These are phyloP conservation scores for Cladophialophora bantiana DNA, from an alignment of 2,329 filamentous ascomycete species.

Conservation along the genomic window DNA sequence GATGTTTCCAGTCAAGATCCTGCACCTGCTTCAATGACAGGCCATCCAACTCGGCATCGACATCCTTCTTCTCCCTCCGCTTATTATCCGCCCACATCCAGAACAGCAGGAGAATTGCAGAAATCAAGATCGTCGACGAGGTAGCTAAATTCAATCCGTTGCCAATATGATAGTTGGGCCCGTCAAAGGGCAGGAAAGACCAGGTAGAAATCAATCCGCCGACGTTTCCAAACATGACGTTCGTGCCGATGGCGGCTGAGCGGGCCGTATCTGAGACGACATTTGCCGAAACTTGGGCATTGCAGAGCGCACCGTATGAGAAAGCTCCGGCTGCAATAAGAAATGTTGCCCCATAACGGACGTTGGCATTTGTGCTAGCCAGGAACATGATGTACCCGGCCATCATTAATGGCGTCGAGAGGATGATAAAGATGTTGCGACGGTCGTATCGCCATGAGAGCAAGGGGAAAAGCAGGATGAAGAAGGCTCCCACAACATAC, in stretches of 20 bases:
- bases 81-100: constrained; percentile 72
- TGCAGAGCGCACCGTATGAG: constrained; percentile 68
- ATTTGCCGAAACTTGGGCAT: constrained; percentile 72
- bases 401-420: constrained; percentile 69
- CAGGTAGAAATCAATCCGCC: constrained; percentile 72
- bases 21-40: constrained; percentile 62
- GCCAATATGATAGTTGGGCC: constrained; percentile 71
- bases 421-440: constrained; percentile 67
- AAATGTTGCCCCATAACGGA: constrained; percentile 75
- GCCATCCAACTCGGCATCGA: constrained; percentile 64
- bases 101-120: constrained; percentile 57
- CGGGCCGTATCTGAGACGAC: constrained; percentile 75
- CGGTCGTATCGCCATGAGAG: constrained; percentile 67
- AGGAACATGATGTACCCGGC: constrained; percentile 75
- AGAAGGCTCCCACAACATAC: constrained; percentile 72
- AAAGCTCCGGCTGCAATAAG: constrained; percentile 71
- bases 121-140: constrained; percentile 62
- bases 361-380: constrained; percentile 58
- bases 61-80: constrained; percentile 61
- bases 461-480: constrained; percentile 67
- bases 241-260: constrained; percentile 69
- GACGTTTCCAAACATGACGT: constrained; percentile 76
- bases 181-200: constrained; percentile 69
- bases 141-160: constrained; percentile 74
- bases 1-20: constrained; percentile 72